Percentiles rank a stretch among this genome's conserved stretches.
These are phyloP conservation scores for Sphagnum contortum DNA, from an alignment of 225 moss, liverwort and hornwort species.

Conservation along the genomic window DNA sequence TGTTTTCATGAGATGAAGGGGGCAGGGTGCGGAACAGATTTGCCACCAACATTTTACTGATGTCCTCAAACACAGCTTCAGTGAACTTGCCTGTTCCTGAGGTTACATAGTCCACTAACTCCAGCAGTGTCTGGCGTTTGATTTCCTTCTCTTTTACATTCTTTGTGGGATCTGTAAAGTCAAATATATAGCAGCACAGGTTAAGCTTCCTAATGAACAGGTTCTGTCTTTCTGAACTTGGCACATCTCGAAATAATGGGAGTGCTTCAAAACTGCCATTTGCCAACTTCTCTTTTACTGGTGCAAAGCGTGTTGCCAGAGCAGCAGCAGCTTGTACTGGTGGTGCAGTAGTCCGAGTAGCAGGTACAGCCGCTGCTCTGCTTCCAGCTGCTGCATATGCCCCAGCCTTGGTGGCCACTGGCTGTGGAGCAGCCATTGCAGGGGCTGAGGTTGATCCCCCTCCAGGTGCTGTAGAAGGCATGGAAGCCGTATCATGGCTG, in stretches of 20 bases:
- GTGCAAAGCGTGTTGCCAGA: slow-evolving; percentile 10
- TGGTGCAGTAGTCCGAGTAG: slow-evolving; percentile 3
- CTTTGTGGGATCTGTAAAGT: slow-evolving; percentile 52
- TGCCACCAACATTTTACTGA: slow-evolving; percentile 38
- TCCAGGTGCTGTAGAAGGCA: slow-evolving; percentile 6
- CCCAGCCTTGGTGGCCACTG: slow-evolving; percentile 15
- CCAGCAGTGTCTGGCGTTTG: slow-evolving; percentile 56
- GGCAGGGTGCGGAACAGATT: slow-evolving; percentile 50
- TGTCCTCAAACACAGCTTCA: slow-evolving; percentile 48
- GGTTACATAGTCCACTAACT: slow-evolving; percentile 61
- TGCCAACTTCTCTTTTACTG: slow-evolving; percentile 14
- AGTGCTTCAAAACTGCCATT: slow-evolving; percentile 45
- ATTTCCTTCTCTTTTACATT: slow-evolving; percentile 46
- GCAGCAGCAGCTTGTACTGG: not conserved
- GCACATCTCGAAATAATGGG: slow-evolving; percentile 50
- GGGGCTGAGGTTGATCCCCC: slow-evolving; percentile 5
- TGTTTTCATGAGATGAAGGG: slow-evolving; percentile 48
- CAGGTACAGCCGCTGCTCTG: slow-evolving; percentile 6
- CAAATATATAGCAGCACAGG: slow-evolving; percentile 41
- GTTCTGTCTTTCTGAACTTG: slow-evolving; percentile 43
- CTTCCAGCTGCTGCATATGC: slow-evolving; percentile 10
- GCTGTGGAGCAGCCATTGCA: slow-evolving; percentile 9
- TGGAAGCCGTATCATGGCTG: slow-evolving; percentile 4
- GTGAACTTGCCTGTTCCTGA: slow-evolving; percentile 53
- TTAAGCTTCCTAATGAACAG: slow-evolving; percentile 47